Percentiles rank a stretch among this genome's conserved stretches.
phyloP scores from a whole-genome alignment of 345 rosid species.

The Geranium rotundifolium region DNA sequence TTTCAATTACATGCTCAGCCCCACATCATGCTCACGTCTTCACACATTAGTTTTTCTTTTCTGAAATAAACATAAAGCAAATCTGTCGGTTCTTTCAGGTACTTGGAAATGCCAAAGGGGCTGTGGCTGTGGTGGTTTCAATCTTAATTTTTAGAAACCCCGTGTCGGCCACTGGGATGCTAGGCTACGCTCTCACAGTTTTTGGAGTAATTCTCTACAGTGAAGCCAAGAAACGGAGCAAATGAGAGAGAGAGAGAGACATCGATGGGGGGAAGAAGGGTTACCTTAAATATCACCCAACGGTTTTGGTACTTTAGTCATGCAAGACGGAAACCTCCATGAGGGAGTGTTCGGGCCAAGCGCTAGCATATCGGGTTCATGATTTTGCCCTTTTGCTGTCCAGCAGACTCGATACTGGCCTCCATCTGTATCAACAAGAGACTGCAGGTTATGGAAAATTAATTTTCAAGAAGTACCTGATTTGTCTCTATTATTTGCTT shows the following conservation, averaged over 20 bases:
- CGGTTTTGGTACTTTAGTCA: neutral
- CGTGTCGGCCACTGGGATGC: conserved; percentile 95
- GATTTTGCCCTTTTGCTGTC: neutral
- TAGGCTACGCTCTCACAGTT: conserved; percentile 88
- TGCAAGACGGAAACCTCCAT: neutral
- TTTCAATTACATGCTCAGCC: no score
- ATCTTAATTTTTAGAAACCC: conserved; percentile 93
- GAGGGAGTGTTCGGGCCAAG: neutral
- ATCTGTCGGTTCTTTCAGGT: conserved; percentile 38
- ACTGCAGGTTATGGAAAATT: neutral
- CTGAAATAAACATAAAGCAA: neutral
- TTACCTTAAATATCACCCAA: neutral
- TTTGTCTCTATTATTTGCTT: neutral
- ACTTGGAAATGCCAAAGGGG: conserved; percentile 97
- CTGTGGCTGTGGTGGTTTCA: conserved; percentile 95
- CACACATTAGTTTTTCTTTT: neutral
- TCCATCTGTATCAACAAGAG: neutral
- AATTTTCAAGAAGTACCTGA: neutral
- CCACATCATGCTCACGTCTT: no score
- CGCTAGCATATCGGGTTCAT: neutral
- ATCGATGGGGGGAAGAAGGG: no score
- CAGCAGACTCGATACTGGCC: neutral
- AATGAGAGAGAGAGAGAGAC: conserved; percentile 22
- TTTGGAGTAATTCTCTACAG: conserved; percentile 88
- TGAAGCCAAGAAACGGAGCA: conserved; percentile 94